Conservation (phyloP, 1,139 yeast species). For the Hyphopichia fennica region DNA sequence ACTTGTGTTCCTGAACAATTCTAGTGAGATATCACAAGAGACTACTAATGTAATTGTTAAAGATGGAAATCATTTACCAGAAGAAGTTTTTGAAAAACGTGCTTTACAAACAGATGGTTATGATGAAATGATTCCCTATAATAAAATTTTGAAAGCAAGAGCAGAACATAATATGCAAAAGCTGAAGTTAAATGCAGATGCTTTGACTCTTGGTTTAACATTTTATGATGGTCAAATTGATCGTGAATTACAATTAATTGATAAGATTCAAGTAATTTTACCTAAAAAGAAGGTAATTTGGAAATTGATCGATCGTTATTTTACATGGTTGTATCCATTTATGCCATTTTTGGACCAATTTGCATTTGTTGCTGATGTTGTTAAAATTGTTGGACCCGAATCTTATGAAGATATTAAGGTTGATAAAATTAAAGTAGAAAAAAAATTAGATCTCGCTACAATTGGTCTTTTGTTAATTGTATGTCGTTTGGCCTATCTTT, state of each 20-base stretch:
- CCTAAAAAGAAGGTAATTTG: conserved; percentile 34
- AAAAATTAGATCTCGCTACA: conserved; percentile 31
- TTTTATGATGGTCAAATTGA: conserved; percentile 29
- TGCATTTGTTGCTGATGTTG: conserved; percentile 19
- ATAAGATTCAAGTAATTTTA: conserved; percentile 28
- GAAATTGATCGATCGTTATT: conserved; percentile 32
- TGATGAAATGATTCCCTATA: conserved; percentile 36
- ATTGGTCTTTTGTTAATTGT: conserved; percentile 29
- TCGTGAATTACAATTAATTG: conserved; percentile 30
- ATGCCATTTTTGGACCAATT: conserved; percentile 38
- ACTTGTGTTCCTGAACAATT: conserved; percentile 14
- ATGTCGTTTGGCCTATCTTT: conserved; percentile 29
- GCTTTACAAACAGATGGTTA: conserved; percentile 37
- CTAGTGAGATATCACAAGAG: conserved; percentile 25
- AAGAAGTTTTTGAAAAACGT: conserved; percentile 30
- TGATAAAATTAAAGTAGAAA: conserved; percentile 21
- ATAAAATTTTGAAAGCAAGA: conserved; percentile 21
- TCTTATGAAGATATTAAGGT: conserved; percentile 16
- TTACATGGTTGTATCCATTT: conserved; percentile 33
- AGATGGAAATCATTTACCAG: conserved; percentile 13
- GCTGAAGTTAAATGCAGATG: conserved; percentile 15
- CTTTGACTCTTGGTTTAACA: conserved; percentile 29
- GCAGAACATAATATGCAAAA: conserved; percentile 14
- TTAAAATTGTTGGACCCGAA: conserved; percentile 23
- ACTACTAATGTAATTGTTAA: conserved; percentile 17